Percentiles rank a stretch among this genome's conserved stretches.
Evolutionary conservation across 495 filamentous ascomycete species (phyloP).

Genomic region (Aspergillus hancockii): DNA sequence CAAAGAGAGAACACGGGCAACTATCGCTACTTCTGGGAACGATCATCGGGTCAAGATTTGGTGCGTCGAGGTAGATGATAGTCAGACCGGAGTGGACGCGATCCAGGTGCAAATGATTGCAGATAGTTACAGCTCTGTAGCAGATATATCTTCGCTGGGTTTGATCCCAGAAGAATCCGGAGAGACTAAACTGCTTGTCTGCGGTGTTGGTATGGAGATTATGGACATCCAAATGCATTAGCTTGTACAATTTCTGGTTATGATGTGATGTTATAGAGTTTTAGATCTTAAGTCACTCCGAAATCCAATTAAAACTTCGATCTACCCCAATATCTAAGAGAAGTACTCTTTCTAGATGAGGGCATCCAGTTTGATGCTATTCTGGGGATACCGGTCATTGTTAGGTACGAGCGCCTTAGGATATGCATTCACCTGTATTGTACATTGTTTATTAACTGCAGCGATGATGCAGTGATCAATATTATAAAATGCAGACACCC

Average conservation of each 20-base stretch:
- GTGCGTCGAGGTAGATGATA: conserved; percentile 48
- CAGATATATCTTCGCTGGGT: conserved; percentile 59
- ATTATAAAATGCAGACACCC: no score
- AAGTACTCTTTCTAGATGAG: no score
- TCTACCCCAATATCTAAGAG: no score
- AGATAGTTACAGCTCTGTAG: conserved; percentile 62
- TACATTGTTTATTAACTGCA: no score
- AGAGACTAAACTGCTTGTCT: conserved; percentile 41
- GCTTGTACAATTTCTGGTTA: conserved; percentile 11
- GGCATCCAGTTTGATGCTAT: no score
- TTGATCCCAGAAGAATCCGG: conserved; percentile 25
- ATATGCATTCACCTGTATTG: no score
- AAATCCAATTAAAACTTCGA: no score
- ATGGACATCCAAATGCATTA: conserved; percentile 24
- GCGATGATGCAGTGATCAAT: no score
- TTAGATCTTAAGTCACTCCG: background rate
- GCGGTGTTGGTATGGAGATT: conserved; percentile 59
- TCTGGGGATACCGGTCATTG: no score
- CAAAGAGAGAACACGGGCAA: conserved; percentile 16
- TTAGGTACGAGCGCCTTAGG: no score
- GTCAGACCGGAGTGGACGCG: conserved; percentile 27
- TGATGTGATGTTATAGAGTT: conserved; percentile 16
- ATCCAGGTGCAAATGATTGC: conserved; percentile 44
- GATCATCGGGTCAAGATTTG: conserved; percentile 84
- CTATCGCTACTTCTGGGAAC: conserved; percentile 66